Conservation (phyloP, 2,329 filamentous ascomycete species). For the Venturia aucupariae region DNA sequence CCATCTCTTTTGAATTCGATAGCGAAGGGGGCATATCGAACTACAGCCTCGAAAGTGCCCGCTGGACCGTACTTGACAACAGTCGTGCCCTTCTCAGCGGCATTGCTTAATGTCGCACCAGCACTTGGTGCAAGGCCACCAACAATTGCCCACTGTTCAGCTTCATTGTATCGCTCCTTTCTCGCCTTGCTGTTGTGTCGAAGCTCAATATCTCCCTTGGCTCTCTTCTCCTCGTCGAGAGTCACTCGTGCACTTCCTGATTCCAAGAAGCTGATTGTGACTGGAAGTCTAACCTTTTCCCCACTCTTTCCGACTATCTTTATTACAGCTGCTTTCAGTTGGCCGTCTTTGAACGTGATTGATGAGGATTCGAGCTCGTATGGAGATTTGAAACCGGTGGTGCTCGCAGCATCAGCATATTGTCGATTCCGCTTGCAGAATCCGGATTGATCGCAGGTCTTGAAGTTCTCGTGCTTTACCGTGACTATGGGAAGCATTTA, state of each 20-base stretch:
- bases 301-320: slow-evolving; percentile 61
- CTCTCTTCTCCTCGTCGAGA: slow-evolving; percentile 82
- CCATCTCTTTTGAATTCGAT: slow-evolving; percentile 83
- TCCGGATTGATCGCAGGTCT: slow-evolving; percentile 88
- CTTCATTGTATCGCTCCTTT: slow-evolving; percentile 93
- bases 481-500: slow-evolving; percentile 44
- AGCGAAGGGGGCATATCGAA: slow-evolving; percentile 72
- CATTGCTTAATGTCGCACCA: slow-evolving; percentile 56
- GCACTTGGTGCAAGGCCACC: slow-evolving; percentile 68
- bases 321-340: slow-evolving; percentile 69
- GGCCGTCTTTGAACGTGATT: slow-evolving; percentile 66
- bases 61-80: slow-evolving; percentile 69
- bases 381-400: slow-evolving; percentile 64
- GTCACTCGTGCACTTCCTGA: slow-evolving; percentile 81
- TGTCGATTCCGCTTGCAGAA: slow-evolving; percentile 95
- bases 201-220: slow-evolving; percentile 80
- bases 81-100: slow-evolving; percentile 58
- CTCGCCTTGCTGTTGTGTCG: slow-evolving; percentile 73
- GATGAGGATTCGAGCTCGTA: slow-evolving; percentile 68
- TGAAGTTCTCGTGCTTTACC: slow-evolving; percentile 96
- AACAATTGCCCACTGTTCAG: slow-evolving; percentile 75
- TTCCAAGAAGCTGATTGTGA: slow-evolving; percentile 81
- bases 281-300: slow-evolving; percentile 67
- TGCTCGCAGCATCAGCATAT: slow-evolving; percentile 68
- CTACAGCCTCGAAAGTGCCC: slow-evolving; percentile 68